Base-by-base conservation (phyloP, 495 filamentous ascomycete species). In the Astrocystis sublimbata region DNA sequence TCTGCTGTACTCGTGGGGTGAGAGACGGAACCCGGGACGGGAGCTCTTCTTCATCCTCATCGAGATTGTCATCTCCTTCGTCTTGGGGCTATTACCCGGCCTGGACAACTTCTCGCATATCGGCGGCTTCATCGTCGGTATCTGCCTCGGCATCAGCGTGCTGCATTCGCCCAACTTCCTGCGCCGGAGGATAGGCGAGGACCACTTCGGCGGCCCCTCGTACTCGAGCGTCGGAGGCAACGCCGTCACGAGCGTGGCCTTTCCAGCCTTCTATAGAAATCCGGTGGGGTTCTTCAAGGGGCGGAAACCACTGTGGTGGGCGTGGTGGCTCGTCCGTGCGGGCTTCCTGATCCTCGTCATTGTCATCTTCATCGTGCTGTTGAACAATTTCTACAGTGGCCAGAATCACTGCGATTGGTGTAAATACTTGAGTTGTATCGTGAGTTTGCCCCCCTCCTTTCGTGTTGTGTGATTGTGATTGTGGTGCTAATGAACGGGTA, bases 81-180 rank as follows among this genome's bases (percentile, higher is more conserved):
- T 93, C 4, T 84, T 98, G 12, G 94, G 94, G 35, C 84, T 98
- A 19, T 84, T 98, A 1, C 94, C 94, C 0, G 93, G 92, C 7
- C 76, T 98, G 43, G 94, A 98, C 78, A 98, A 98, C 75, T 98
- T 98, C 77, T 88, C 90, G 24, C 94, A 98, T 68, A 96, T 98
- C 61, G 94, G 94, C 35, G 94, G 94, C 8, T 97, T 98, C 71
- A 76, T 96, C 52, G 94, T 96, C 88, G 94, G 94, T 0, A 75
- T 98, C 15, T 88, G 88, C 5, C 83, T 97, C 24, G 94, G 94
- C 5, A 78, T 98, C 35, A 92, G 88, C 65, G 75, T 98, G 43
- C 81, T 98, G 67, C 92, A 90, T 65, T 97, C 94, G 6, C 94
- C 94, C 0, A 89, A 89, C 61, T 78, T 85, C 3, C 83, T 98